Evolutionary conservation across 78 protist species (phyloP).

Genomic region (Tieghemostelium lacteum): DNA sequence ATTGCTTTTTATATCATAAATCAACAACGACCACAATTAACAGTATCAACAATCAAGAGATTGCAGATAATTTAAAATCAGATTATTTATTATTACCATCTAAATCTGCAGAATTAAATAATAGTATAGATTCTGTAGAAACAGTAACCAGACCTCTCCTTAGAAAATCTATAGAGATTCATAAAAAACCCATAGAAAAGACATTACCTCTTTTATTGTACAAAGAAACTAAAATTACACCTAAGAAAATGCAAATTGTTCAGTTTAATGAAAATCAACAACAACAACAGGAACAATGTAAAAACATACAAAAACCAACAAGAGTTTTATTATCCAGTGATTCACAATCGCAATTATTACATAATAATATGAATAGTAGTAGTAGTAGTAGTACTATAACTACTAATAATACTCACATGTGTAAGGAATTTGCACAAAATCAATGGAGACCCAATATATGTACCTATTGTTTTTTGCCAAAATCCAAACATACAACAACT

Average conservation of each 20-base stretch:
- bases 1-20: constrained; percentile 29
- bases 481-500: constrained; percentile 37
- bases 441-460: constrained; percentile 65
- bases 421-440: constrained; percentile 34
- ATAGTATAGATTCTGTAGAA: not conserved
- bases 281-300: not conserved
- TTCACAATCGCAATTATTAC: not conserved
- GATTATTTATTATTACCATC: not conserved
- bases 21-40: not conserved
- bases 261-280: not conserved
- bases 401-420: not conserved
- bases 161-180: not conserved
- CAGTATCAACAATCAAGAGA: not conserved
- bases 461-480: constrained; percentile 28
- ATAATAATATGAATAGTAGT: not conserved
- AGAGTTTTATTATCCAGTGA: not conserved
- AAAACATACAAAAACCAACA: not conserved
- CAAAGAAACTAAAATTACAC: not conserved
- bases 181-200: too few species aligned
- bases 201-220: not conserved
- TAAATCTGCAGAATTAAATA: not conserved
- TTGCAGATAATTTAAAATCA: not conserved
- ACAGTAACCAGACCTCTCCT: not conserved
- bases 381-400: not conserved
- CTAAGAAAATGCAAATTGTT: not conserved